A percentile compares a stretch with the other conserved stretches of the same genome.
Conservation (phyloP, 2,329 filamentous ascomycete species). For the Coniochaeta sp. region DNA sequence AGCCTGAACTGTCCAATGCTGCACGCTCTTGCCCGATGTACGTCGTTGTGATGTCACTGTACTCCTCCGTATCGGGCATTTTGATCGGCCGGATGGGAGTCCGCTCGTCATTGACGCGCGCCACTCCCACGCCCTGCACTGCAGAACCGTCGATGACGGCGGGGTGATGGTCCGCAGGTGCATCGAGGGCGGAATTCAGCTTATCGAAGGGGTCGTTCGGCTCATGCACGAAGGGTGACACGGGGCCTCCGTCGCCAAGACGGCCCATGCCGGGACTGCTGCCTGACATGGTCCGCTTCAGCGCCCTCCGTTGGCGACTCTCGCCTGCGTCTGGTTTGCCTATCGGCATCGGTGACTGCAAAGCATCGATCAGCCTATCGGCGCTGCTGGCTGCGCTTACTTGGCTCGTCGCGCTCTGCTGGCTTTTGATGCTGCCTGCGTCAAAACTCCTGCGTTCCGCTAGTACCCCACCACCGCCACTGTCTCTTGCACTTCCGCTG, state of each 20-base stretch:
- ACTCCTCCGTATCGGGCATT: slow-evolving; percentile 36
- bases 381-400: slow-evolving; percentile 46
- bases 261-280: background rate
- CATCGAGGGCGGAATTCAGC: too few species aligned
- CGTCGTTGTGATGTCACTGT: slow-evolving; percentile 16
- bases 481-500: too few species aligned
- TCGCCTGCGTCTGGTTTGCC: slow-evolving; percentile 17
- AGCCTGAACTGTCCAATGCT: background rate
- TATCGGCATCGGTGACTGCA: slow-evolving; percentile 46
- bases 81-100: slow-evolving; percentile 40
- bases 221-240: too few species aligned
- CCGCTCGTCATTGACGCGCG: slow-evolving; percentile 34
- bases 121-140: slow-evolving; percentile 20
- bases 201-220: background rate
- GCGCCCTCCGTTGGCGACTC: background rate
- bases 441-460: slow-evolving; percentile 25
- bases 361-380: slow-evolving; percentile 65
- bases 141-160: background rate
- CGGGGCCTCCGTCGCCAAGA: too few species aligned
- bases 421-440: slow-evolving; percentile 37
- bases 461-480: slow-evolving; percentile 3
- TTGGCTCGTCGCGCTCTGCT: slow-evolving; percentile 39
- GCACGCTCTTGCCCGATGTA: background rate
- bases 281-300: slow-evolving; percentile 2
- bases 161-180: background rate